Base-by-base conservation (phyloP, 208 protist species). In the Angomonas deanei region DNA sequence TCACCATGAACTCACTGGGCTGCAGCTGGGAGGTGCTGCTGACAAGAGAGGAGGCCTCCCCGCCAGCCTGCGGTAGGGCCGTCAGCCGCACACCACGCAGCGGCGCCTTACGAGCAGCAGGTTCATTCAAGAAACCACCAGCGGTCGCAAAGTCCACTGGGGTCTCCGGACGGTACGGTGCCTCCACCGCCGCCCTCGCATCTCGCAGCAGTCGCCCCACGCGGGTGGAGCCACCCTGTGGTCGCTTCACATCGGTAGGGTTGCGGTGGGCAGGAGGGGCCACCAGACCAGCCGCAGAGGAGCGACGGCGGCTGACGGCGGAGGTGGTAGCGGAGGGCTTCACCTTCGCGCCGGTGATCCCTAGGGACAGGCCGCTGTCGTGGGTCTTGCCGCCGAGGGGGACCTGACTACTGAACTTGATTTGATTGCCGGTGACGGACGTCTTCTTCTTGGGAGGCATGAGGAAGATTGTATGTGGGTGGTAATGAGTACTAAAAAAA, bases 151-250 rank as follows among this genome's bases (percentile, higher is more conserved):
- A 33, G 13, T 72, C 68, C 4, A 71, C 24, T 1, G 84, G 84
- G 13, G 84, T 91, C 66, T 83, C 80, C 0, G 80, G 76, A 1
- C 80, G 80, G 38, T 74, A 71, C 13, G 74, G 80, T 32, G 50
- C 67, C 17, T 66, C 65, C 63, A 86, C 80, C 1, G 74, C 60
- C 6, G 84, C 84, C 8, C 84, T 79, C 0, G 84, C 79, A 34
- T 91, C 80, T 1, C 74, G 70, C 53, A 91, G 75, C 27, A 84
- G 73, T 21, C 84, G 76, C 1, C 61, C 52, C 11, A 87, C 79
- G 27, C 83, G 72, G 15, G 69, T 79, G 33, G 72, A 70, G 8
- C 21, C 50, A 8, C 27, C 28, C 3, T 21, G 34, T 8, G 11
- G n/a, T 6, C n/a, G 11, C 47, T 53, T 53, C 21, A 6, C n/a